These are phyloP conservation scores for Candida glucosophila DNA, from an alignment of 1,139 yeast genomes.

Conservation along the genomic window DNA sequence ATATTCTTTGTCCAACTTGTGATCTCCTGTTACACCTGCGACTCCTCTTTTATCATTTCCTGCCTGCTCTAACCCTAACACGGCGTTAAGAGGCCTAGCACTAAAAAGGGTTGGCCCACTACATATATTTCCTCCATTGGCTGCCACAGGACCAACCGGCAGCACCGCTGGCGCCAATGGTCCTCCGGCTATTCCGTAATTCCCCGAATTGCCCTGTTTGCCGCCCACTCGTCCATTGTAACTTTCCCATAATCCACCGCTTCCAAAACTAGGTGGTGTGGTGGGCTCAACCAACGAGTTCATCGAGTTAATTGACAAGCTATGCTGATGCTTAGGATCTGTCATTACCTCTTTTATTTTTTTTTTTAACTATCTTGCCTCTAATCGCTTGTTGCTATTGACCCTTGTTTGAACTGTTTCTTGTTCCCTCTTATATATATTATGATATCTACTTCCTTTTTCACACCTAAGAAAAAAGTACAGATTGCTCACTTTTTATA, in stretches of 20 bases:
- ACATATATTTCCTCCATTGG: not conserved
- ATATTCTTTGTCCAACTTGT: slow-evolving; percentile 35
- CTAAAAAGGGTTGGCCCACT: no score
- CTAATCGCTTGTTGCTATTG: no score
- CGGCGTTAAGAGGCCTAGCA: no score
- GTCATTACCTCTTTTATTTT: no score
- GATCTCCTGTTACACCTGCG: slow-evolving; percentile 1
- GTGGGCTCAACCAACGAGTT: slow-evolving; percentile 31
- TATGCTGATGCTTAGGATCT: slow-evolving; percentile 29
- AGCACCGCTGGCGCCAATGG: slow-evolving; percentile 1
- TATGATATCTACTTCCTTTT: no score
- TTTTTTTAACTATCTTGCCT: no score
- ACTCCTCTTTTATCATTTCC: slow-evolving; percentile 1
- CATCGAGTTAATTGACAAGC: slow-evolving; percentile 28
- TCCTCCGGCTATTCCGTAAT: slow-evolving; percentile 1
- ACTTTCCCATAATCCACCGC: slow-evolving; percentile 21
- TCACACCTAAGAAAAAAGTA: no score
- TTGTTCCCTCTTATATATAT: no score
- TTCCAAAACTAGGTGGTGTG: slow-evolving; percentile 25
- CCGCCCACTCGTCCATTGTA: slow-evolving; percentile 1
- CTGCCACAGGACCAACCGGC: slow-evolving; percentile 2
- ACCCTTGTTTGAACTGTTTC: no score
- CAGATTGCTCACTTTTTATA: no score
- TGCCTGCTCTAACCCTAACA: slow-evolving; percentile 1
- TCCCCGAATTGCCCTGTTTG: slow-evolving; percentile 2